Evolutionary conservation across 208 protist species (phyloP).

Genomic region (Polymyxa betae): DNA sequence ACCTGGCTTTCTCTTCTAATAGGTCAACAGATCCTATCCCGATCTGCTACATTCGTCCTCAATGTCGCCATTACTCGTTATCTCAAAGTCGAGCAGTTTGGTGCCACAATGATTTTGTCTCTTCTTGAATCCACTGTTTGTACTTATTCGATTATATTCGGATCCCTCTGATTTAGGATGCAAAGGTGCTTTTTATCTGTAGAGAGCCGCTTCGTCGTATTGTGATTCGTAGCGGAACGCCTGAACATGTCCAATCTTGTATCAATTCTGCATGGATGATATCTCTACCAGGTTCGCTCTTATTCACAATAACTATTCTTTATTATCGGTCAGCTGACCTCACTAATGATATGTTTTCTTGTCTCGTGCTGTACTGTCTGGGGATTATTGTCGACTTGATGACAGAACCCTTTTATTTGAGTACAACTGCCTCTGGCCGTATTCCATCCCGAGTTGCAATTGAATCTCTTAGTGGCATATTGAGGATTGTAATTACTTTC

Average conservation of each 20-base stretch:
- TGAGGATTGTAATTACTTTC: background rate
- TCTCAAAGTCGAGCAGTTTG: background rate
- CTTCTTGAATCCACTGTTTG: background rate
- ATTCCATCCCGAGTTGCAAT: background rate
- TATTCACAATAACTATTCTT: background rate
- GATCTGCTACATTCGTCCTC: background rate
- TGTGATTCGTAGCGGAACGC: background rate
- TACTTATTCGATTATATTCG: background rate
- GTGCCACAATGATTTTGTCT: background rate
- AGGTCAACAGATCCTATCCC: constrained; percentile 28
- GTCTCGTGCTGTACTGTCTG: background rate
- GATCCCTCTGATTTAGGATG: background rate
- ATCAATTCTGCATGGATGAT: background rate
- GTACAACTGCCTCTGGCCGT: background rate
- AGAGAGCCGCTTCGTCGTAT: constrained; percentile 34
- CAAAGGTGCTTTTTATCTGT: background rate
- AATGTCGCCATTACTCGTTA: background rate
- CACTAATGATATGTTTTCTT: background rate
- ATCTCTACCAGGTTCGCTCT: background rate
- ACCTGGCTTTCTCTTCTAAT: background rate
- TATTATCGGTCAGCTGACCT: background rate
- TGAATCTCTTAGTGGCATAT: background rate
- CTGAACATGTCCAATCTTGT: background rate
- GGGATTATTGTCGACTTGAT: constrained; percentile 14
- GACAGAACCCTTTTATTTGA: constrained; percentile 25